These are phyloP conservation scores for Clarireedia sp. DNA, from an alignment of 2,329 filamentous ascomycete species.

Conservation along the genomic window DNA sequence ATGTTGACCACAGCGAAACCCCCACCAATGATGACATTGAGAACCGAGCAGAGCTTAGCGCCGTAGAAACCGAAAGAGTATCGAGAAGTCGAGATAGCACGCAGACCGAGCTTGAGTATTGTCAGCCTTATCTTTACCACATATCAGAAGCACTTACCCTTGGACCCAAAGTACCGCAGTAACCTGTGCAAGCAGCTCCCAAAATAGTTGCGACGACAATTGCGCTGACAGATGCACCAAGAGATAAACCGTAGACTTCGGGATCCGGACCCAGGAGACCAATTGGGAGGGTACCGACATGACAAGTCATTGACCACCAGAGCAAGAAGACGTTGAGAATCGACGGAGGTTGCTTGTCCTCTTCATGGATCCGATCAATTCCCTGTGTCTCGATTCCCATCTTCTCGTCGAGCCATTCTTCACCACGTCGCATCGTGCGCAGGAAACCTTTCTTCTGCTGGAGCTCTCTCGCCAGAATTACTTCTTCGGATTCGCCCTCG, in stretches of 20 bases:
- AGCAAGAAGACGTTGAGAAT: slow-evolving; percentile 36
- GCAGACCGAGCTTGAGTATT: slow-evolving; percentile 28
- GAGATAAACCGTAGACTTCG: slow-evolving; percentile 37
- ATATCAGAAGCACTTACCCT: slow-evolving; percentile 24
- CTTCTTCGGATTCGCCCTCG: slow-evolving; percentile 11
- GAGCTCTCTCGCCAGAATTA: slow-evolving; percentile 21
- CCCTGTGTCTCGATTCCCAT: slow-evolving; percentile 41
- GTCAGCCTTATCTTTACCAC: background rate
- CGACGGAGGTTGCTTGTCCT: slow-evolving; percentile 36
- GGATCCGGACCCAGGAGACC: slow-evolving; percentile 36
- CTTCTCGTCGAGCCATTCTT: slow-evolving; percentile 37
- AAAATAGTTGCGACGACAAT: slow-evolving; percentile 35
- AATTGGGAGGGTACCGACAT: slow-evolving; percentile 33
- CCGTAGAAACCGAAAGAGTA: slow-evolving; percentile 45
- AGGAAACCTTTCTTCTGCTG: slow-evolving; percentile 19
- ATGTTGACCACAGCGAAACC: slow-evolving; percentile 36
- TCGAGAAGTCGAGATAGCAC: slow-evolving; percentile 37
- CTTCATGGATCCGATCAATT: slow-evolving; percentile 38
- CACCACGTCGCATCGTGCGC: slow-evolving; percentile 28
- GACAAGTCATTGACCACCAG: slow-evolving; percentile 37
- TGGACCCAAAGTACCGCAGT: slow-evolving; percentile 35
- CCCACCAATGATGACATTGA: slow-evolving; percentile 40
- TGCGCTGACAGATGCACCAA: slow-evolving; percentile 36
- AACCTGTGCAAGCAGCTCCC: slow-evolving; percentile 34
- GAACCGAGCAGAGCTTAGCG: slow-evolving; percentile 38